phyloP scores from a whole-genome alignment of 2,329 filamentous ascomycete genomes.

The Aspergillus pseudoviridinutans region DNA sequence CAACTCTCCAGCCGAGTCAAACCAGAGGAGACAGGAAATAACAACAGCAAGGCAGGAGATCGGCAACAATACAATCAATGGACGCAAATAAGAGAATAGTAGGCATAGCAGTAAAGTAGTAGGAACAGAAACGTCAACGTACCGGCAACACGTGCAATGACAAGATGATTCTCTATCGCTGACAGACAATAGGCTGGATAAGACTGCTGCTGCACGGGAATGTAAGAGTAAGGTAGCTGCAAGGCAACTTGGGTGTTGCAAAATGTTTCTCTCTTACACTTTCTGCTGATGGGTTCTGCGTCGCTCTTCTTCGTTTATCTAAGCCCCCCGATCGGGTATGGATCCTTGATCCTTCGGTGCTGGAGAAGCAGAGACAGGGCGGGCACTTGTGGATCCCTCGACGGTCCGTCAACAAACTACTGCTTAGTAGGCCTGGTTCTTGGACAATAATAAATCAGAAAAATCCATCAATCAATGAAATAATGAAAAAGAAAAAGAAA shows the following conservation, averaged over 20 bases:
- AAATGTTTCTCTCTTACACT: slow-evolving; percentile 13
- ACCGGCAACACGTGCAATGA: slow-evolving; percentile 19
- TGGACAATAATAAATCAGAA: slow-evolving; percentile 6
- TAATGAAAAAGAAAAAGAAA: not conserved
- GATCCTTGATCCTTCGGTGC: slow-evolving; percentile 7
- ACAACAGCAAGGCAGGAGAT: not conserved
- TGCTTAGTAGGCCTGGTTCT: slow-evolving; percentile 5
- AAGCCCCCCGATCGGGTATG: slow-evolving; percentile 6
- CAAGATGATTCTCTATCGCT: slow-evolving; percentile 5
- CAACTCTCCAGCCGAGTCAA: not conserved
- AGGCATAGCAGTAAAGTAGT: not conserved
- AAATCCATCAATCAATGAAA: slow-evolving; percentile 6
- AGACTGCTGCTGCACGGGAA: slow-evolving; percentile 14
- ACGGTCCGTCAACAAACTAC: slow-evolving; percentile 12
- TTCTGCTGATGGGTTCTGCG: not conserved
- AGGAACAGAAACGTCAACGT: slow-evolving; percentile 5
- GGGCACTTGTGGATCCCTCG: slow-evolving; percentile 12
- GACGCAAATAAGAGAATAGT: not conserved
- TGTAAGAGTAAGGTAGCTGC: slow-evolving; percentile 15
- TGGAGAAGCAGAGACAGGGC: slow-evolving; percentile 5
- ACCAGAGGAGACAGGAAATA: not conserved
- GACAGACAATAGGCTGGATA: slow-evolving; percentile 11
- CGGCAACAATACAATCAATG: not conserved
- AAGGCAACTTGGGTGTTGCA: slow-evolving; percentile 16
- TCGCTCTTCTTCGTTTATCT: slow-evolving; percentile 3